These are phyloP conservation scores for Sistotremastrum niveocremeum DNA, from an alignment of 768 basidiomycete species.

Conservation along the genomic window DNA sequence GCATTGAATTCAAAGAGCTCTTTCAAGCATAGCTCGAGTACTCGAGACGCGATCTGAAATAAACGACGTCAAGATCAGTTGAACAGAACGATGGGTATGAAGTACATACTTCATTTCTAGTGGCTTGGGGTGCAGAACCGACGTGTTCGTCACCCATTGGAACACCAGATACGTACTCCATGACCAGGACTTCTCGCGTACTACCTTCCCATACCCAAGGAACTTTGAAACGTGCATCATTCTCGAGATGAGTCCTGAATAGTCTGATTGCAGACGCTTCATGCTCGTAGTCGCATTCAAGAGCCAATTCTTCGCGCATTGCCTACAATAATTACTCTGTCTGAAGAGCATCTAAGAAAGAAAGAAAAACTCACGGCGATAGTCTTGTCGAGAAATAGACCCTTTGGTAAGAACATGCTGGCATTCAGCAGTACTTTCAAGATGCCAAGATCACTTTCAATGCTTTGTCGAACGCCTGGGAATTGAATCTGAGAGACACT, in stretches of 20 bases:
- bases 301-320: slow-evolving; percentile 77
- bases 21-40: slow-evolving; percentile 75
- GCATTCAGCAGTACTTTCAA: slow-evolving; percentile 72
- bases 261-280: slow-evolving; percentile 60
- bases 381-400: slow-evolving; percentile 82
- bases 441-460: slow-evolving; percentile 78
- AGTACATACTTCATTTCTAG: slow-evolving; percentile 54
- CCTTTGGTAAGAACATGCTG: slow-evolving; percentile 70
- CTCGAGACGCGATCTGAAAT: slow-evolving; percentile 63
- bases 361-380: slow-evolving; percentile 36
- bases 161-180: slow-evolving; percentile 71
- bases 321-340: slow-evolving; percentile 31
- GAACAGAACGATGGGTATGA: background rate
- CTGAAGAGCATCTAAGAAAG: background rate
- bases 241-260: slow-evolving; percentile 47
- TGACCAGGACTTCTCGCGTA: slow-evolving; percentile 74
- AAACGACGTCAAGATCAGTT: background rate
- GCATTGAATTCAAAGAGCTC: slow-evolving; percentile 84
- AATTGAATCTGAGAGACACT: slow-evolving; percentile 79
- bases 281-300: slow-evolving; percentile 83
- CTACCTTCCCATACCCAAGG: slow-evolving; percentile 80
- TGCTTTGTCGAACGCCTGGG: slow-evolving; percentile 79
- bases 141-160: slow-evolving; percentile 60
- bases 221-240: slow-evolving; percentile 59
- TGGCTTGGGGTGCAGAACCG: slow-evolving; percentile 41